Base-by-base conservation (phyloP, 129 eudicot species). In the Artemisia argyi region DNA sequence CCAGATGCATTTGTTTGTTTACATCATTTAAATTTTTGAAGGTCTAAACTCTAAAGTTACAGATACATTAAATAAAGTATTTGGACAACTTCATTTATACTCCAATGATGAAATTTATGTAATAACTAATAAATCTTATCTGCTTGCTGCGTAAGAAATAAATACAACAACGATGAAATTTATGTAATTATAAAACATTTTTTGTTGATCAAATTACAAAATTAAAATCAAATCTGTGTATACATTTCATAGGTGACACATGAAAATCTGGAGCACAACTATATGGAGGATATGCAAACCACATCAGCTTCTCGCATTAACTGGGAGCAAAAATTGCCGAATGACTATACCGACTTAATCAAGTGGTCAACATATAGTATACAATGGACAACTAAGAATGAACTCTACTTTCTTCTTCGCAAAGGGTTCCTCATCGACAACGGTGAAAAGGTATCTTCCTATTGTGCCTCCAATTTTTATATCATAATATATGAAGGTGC, bases 341-440 rank as follows among this genome's bases (percentile, higher is more conserved):
- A 22, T 9, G 63, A 69, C 49, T 69, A 52, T 54, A 32, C 9
- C 1, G 74, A 69, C 9, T 53, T 69, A 17, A 53, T 69, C 49
- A 69, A 30, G 50, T 53, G 61, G 74, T 53, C 74, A 69, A 69
- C 39, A 30, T 17, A 53, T 69, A 53, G 14, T 28, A 30, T 69
- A 30, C 51, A 53, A 39, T 69, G 74, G 74, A 52, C 63, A 32
- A 28, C 63, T 30, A 53, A 54, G 63, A 54, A 53, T 17, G 74
- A 69, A 30, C 50, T 69, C 11, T 69, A 69, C 64, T 54, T 18
- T 52, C 22, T 69, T 53, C 64, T 69, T 52, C 64, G 74, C 63
- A 69, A 32, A 69, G 74, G 74, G 30, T 69, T 69, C 63, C 74
- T 68, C 51, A 68, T 68, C 18, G 62, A 68, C 73, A 28, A 68